Conservation (phyloP, 129 eudicot genomes). For the Centaurea solstitialis region DNA sequence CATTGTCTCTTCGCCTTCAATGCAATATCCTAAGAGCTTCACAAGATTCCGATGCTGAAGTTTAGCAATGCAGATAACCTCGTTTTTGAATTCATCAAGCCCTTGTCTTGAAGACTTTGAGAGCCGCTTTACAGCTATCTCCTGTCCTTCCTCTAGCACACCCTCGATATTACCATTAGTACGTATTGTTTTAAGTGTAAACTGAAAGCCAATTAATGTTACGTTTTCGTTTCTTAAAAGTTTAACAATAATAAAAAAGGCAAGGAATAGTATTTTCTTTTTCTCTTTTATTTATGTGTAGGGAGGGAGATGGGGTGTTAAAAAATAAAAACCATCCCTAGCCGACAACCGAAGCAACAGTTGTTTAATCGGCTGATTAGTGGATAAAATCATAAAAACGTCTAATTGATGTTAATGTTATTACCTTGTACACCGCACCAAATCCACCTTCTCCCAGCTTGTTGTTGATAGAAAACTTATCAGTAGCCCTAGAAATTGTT, state of each 20-base stretch:
- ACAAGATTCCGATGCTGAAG: slow-evolving; percentile 72
- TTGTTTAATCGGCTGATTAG: too few species aligned
- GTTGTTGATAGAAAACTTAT: slow-evolving; percentile 14
- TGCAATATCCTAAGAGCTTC: slow-evolving; percentile 25
- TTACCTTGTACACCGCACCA: slow-evolving; percentile 24
- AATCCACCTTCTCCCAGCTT: slow-evolving; percentile 42
- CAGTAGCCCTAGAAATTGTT: slow-evolving; percentile 24
- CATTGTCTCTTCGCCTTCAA: background rate
- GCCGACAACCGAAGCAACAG: too few species aligned
- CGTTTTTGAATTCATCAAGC: background rate
- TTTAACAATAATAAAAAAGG: too few species aligned
- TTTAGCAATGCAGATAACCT: slow-evolving; percentile 40
- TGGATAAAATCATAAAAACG: background rate
- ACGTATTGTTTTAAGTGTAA: too few species aligned
- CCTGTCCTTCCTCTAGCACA: slow-evolving; percentile 42
- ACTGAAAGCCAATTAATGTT: background rate
- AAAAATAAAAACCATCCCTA: too few species aligned
- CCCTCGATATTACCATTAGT: too few species aligned
- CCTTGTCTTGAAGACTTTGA: slow-evolving; percentile 52
- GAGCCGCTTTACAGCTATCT: slow-evolving; percentile 65
- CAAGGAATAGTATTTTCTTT: too few species aligned
- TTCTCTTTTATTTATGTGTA: too few species aligned
- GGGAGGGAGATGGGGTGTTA: background rate
- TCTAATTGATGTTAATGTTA: background rate
- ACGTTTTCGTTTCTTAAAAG: too few species aligned